Evolutionary conservation across 495 filamentous ascomycete genomes (phyloP).

Genomic region (Xylaria flabelliformis): DNA sequence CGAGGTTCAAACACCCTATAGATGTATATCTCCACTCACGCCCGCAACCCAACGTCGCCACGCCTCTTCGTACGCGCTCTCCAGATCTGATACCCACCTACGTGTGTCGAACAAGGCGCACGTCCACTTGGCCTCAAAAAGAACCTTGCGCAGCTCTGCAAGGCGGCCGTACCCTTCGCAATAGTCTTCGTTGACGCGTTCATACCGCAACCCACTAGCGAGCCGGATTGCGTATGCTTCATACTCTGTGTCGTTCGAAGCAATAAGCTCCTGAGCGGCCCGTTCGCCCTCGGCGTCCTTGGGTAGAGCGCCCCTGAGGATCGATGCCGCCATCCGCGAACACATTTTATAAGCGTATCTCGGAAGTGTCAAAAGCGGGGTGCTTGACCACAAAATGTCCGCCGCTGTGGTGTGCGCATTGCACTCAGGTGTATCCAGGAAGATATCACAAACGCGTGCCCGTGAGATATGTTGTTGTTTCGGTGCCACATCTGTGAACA

Average conservation of each 20-base stretch:
- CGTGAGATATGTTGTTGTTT: slow-evolving; percentile 95
- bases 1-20: slow-evolving; percentile 39
- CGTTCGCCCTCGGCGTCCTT: slow-evolving; percentile 66
- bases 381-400: slow-evolving; percentile 95
- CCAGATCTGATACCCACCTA: slow-evolving; percentile 91
- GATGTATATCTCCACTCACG: slow-evolving; percentile 88
- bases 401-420: slow-evolving; percentile 98
- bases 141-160: slow-evolving; percentile 74
- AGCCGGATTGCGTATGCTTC: slow-evolving; percentile 80
- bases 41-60: slow-evolving; percentile 89
- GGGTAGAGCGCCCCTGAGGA: slow-evolving; percentile 87
- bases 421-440: slow-evolving; percentile 97
- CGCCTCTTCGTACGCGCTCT: slow-evolving; percentile 84
- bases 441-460: slow-evolving; percentile 89
- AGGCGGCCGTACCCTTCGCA: slow-evolving; percentile 71
- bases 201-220: slow-evolving; percentile 71
- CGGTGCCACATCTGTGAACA: slow-evolving; percentile 96
- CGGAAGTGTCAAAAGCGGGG: slow-evolving; percentile 92
- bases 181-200: slow-evolving; percentile 47
- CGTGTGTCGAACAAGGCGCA: slow-evolving; percentile 90
- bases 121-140: slow-evolving; percentile 81
- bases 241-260: slow-evolving; percentile 76
- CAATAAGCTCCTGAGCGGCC: slow-evolving; percentile 79
- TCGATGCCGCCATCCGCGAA: slow-evolving; percentile 94
- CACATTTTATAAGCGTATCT: slow-evolving; percentile 99